Evolutionary conservation across 495 filamentous ascomycete species (phyloP).

Genomic region (Hyaloscypha variabilis): DNA sequence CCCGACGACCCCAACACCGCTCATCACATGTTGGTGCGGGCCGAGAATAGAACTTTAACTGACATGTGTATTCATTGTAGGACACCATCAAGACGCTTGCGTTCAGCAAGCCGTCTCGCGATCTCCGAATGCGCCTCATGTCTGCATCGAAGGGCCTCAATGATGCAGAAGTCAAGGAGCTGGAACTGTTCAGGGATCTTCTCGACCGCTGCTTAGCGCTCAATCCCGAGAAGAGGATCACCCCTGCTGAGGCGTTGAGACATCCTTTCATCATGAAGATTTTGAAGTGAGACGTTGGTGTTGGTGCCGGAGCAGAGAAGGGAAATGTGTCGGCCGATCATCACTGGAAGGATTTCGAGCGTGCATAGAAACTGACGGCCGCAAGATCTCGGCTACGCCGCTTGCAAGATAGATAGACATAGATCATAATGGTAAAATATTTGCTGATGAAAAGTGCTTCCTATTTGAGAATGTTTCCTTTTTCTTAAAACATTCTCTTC

Average conservation of each 20-base stretch:
- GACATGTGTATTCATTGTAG: conserved; percentile 28
- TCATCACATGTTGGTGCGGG: not conserved
- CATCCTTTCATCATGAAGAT: conserved; percentile 71
- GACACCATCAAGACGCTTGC: conserved; percentile 68
- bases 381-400: not conserved
- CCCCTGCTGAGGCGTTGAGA: conserved; percentile 80
- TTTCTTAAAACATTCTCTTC: not conserved
- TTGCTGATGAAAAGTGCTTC: not conserved
- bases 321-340: not conserved
- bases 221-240: conserved; percentile 92
- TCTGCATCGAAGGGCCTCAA: conserved; percentile 72
- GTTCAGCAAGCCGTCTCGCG: conserved; percentile 79
- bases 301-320: conserved; percentile 1
- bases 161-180: conserved; percentile 75
- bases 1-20: not conserved
- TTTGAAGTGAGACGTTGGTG: conserved; percentile 11
- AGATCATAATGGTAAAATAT: conserved; percentile 1
- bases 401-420: not conserved
- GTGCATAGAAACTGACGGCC: not conserved
- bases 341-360: not conserved
- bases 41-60: conserved; percentile 16
- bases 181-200: conserved; percentile 81
- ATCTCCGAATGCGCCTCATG: conserved; percentile 76
- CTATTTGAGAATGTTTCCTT: not conserved
- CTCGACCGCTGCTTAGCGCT: conserved; percentile 84